Evolutionary conservation across 345 rosid species (phyloP), one percentile per base, ranked within the genome.

Genomic region (Brassica juncea): DNA sequence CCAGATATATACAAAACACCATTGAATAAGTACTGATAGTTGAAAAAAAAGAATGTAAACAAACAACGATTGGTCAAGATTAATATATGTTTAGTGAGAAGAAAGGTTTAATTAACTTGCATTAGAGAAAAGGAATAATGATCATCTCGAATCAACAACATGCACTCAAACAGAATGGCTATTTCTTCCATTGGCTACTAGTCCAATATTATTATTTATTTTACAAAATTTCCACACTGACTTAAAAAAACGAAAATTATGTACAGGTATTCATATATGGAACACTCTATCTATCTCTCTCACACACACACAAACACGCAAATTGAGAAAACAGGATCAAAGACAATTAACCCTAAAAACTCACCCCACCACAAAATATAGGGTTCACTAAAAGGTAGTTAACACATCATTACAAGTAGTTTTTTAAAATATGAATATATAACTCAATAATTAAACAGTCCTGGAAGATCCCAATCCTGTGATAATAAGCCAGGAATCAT

Each of bases 361-460:
- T 72, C 77, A 66, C 62, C 77, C 82, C 65, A 80, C 59, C 34
- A 80, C 59, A 80, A 73, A 79, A 68, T 47, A 68, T 73, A 73
- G 78, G 74, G 82, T 68, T 61, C 65, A 44, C 66, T 67, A 73
- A 79, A 37, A 78, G 9, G 68, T 73, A 23, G 54, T 59, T 59
- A 71, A 79, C 70, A 79, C 57, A 73, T 4, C 12, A 49, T 73
- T 68, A 79, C 34, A 47, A 72, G 49, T 66, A 62, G 65, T 23
- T 5, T 19, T 8, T 12, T 14, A 23, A 23, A 23, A 55, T 14
- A 71, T 35, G 59, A 73, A 35, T 8, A 35, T 52, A 6, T 52
- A 6, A 37, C 59, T 77, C 59, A 75, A 55, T 65, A 70, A 80
- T 80, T 66, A 58, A 64, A 80, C 63, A 75, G 55, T 74, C 76